These are phyloP conservation scores for Colletotrichum siamense DNA, from an alignment of 2,329 filamentous ascomycete genomes.

Conservation along the genomic window DNA sequence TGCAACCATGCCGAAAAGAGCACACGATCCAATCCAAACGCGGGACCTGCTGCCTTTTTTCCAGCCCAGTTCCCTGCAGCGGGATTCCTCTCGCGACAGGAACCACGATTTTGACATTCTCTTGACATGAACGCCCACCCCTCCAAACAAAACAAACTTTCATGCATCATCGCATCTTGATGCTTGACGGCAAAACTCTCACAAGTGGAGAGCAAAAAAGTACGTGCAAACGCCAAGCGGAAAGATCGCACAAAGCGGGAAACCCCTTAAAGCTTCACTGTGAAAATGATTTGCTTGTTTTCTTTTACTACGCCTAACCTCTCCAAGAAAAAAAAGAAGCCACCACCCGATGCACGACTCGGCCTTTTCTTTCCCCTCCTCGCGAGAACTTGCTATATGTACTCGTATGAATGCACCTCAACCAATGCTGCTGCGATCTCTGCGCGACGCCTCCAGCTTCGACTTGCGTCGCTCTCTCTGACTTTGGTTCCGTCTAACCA, in stretches of 20 bases:
- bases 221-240: not conserved
- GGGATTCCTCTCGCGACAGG: not conserved
- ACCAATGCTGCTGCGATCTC: conserved; percentile 7
- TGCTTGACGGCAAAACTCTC: not conserved
- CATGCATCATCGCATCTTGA: not conserved
- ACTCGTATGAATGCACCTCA: conserved; percentile 13
- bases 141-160: not conserved
- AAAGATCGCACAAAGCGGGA: not conserved
- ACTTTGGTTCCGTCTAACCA: conserved; percentile 17
- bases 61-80: not conserved
- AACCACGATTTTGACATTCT: not conserved
- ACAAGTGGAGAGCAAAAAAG: not conserved
- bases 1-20: not conserved
- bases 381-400: not conserved
- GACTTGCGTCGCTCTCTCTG: conserved; percentile 19
- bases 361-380: not conserved
- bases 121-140: not conserved
- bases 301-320: not conserved
- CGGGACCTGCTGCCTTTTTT: not conserved
- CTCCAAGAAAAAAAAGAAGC: not conserved
- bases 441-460: not conserved
- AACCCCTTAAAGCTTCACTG: not conserved
- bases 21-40: not conserved
- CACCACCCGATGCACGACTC: not conserved
- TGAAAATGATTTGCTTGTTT: not conserved